Percentiles rank a stretch among this genome's conserved stretches.
phyloP scores from a whole-genome alignment of 2,329 filamentous ascomycete species.

The Aspergillus carbonarius region DNA sequence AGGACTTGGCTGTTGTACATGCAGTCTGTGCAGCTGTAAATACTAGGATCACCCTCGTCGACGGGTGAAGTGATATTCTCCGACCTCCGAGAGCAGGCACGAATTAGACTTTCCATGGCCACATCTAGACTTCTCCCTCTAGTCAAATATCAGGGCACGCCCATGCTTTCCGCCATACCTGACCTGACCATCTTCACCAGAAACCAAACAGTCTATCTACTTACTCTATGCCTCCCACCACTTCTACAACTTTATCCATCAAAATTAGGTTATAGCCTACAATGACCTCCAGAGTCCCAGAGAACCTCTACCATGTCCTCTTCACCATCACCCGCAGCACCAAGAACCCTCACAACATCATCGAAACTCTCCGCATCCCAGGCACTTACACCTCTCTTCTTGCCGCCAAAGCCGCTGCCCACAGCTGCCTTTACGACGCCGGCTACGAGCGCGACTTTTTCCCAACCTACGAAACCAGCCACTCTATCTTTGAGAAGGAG shows the following conservation, averaged over 20 bases:
- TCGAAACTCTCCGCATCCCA: slow-evolving; percentile 27
- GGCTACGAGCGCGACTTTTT: slow-evolving; percentile 33
- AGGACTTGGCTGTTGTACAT: background rate
- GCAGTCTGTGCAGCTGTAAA: background rate
- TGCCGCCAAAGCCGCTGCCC: slow-evolving; percentile 26
- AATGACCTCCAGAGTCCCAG: background rate
- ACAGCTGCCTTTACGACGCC: slow-evolving; percentile 30
- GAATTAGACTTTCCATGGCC: background rate
- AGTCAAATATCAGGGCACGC: background rate
- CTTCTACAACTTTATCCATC: background rate
- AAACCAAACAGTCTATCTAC: background rate
- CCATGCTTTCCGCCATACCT: background rate
- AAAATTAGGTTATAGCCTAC: background rate
- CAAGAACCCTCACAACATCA: slow-evolving; percentile 24
- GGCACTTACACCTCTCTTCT: slow-evolving; percentile 25
- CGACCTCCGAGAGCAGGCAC: background rate
- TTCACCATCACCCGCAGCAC: slow-evolving; percentile 23
- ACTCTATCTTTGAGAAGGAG: slow-evolving; percentile 14
- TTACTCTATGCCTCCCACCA: background rate
- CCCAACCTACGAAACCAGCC: slow-evolving; percentile 22
- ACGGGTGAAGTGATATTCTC: background rate
- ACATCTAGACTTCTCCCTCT: background rate
- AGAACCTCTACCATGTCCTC: slow-evolving; percentile 28
- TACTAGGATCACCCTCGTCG: background rate
- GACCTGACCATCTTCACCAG: no score